These are phyloP conservation scores for Hyaloscypha finlandica DNA, from an alignment of 495 filamentous ascomycete genomes.

Conservation along the genomic window DNA sequence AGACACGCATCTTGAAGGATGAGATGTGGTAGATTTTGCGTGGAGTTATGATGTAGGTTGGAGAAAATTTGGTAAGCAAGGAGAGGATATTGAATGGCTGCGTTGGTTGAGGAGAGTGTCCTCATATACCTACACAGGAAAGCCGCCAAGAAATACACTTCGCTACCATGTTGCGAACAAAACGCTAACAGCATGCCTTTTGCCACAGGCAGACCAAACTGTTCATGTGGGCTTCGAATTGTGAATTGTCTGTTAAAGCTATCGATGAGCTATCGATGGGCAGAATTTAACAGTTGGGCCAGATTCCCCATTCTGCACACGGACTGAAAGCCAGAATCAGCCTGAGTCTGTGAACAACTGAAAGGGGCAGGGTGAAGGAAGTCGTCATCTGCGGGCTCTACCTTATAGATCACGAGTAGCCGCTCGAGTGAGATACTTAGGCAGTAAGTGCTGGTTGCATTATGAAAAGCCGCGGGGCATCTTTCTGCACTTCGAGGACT, in stretches of 20 bases:
- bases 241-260: too few relatives aligned
- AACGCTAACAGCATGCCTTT: background rate
- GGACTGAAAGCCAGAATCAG: background rate
- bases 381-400: background rate
- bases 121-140: background rate
- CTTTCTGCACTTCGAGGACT: background rate
- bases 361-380: background rate
- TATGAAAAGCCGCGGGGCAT: background rate
- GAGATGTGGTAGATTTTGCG: background rate
- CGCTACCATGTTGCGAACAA: slow-evolving; percentile 3
- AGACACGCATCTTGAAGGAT: slow-evolving; percentile 22
- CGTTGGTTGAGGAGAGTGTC: background rate
- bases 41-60: background rate
- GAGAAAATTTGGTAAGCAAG: background rate
- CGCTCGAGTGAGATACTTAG: background rate
- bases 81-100: background rate
- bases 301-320: background rate
- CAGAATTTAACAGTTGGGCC: background rate
- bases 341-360: background rate
- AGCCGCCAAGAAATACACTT: background rate
- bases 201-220: background rate
- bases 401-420: background rate
- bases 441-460: background rate
- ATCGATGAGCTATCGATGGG: background rate
- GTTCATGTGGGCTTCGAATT: background rate